These are phyloP conservation scores for Aspergillus carlsbadensis DNA, from an alignment of 495 filamentous ascomycete species.

Conservation along the genomic window DNA sequence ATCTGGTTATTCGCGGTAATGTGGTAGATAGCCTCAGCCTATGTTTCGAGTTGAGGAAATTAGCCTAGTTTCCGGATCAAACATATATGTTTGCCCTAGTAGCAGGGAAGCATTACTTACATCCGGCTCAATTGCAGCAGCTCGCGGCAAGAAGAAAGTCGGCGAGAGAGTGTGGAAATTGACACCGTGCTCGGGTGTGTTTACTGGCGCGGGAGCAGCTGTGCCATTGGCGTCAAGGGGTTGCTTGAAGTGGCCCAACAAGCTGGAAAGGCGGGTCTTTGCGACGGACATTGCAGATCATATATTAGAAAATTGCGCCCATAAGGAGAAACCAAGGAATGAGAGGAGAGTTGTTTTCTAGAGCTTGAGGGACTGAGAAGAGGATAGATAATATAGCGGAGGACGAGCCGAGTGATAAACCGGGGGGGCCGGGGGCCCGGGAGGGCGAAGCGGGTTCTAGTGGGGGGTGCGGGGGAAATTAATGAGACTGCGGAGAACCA, in stretches of 20 bases:
- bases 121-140: slow-evolving; percentile 85
- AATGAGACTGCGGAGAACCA: slow-evolving; percentile 5
- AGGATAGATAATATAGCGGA: background rate
- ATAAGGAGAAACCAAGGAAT: background rate
- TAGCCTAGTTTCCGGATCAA: too few species aligned
- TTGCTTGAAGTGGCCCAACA: slow-evolving; percentile 59
- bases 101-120: slow-evolving; percentile 39
- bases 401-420: background rate
- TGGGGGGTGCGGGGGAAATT: background rate
- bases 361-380: background rate
- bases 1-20: slow-evolving; percentile 73
- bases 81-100: background rate
- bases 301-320: background rate
- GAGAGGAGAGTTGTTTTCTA: background rate
- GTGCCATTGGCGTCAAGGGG: slow-evolving; percentile 20
- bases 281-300: slow-evolving; percentile 36
- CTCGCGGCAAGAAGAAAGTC: slow-evolving; percentile 84
- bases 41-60: background rate
- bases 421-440: too few species aligned
- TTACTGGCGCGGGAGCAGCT: slow-evolving; percentile 21
- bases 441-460: background rate
- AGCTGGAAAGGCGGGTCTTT: slow-evolving; percentile 58
- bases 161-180: slow-evolving; percentile 83
- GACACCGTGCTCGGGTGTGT: slow-evolving; percentile 44
- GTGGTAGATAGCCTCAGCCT: slow-evolving; percentile 86